Evolutionary conservation across 2,329 filamentous ascomycete species (phyloP), one percentile per base, ranked within the genome.

Genomic region (Fragosphaeria purpurea): DNA sequence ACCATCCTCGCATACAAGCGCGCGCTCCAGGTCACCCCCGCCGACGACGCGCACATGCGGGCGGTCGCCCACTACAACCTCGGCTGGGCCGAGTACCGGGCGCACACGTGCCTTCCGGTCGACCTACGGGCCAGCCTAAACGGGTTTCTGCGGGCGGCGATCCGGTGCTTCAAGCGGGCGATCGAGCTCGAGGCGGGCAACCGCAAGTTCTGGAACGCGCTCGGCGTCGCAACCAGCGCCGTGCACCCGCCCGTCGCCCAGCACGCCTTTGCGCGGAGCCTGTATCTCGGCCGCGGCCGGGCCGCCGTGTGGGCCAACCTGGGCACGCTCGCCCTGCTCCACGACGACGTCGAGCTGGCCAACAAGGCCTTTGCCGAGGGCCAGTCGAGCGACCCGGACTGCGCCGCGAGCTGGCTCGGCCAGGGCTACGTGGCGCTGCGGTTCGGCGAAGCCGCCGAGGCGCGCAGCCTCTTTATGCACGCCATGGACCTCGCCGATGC

Each of bases 21-120:
- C 56, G 89, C 89, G 7, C 82, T 97, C 11, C 71, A 86, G 57
- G 79, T 82, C 71, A 85, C 58, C 77, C 82, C 40, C 85, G 84
- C 12, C 1, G 72, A 82, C 52, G 90, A 98, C 61, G 64, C 80
- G 7, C 87, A 96, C 63, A 90, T 91, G 4, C 90, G 94, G 66
- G 88, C 93, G 1, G 87, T 97, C n/a, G 88, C 90, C 0, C 93
- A 91, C 76, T 98, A 95, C 67, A 98, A 98, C 61, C 73, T 98
- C 13, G 93, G 93, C 41, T 97, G 90, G 87, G 86, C 88, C 1
- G 93, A 98, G 64, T 82, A 93, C 62, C 80, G 85, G 43, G 86
- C 89, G 1, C 87, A 94, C 61, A 70, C 74, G 9, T 87, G 81
- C 60, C 71, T 88, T 22, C 76, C 75, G 38, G 63, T 64, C 1